These are phyloP conservation scores for Diaporthe citriasiana DNA, from an alignment of 2,329 filamentous ascomycete species.

Conservation along the genomic window DNA sequence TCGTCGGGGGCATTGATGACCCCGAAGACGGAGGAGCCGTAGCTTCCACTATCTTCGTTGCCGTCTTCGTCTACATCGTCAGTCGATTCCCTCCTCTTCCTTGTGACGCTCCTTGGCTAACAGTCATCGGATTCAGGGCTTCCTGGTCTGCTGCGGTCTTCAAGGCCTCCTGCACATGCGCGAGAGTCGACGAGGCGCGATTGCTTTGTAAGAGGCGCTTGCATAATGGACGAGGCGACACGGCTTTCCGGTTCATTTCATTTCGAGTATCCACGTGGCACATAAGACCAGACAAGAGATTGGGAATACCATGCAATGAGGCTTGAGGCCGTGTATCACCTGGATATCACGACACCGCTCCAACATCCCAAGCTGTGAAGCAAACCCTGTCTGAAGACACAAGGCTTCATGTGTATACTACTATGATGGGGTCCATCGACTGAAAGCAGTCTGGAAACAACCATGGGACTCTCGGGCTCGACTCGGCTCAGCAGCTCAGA, in stretches of 20 bases:
- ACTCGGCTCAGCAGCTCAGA: neutral
- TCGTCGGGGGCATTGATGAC: slow-evolving; percentile 81
- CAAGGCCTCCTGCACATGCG: slow-evolving; percentile 90
- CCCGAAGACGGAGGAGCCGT: slow-evolving; percentile 83
- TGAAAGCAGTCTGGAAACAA: neutral
- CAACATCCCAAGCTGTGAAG: neutral
- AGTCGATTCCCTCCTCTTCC: slow-evolving; percentile 54
- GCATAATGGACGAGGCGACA: slow-evolving; percentile 38
- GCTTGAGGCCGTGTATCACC: neutral
- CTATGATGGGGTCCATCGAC: neutral
- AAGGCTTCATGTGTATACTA: slow-evolving; percentile 6
- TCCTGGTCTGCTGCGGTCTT: slow-evolving; percentile 91
- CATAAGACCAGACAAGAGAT: slow-evolving; percentile 5
- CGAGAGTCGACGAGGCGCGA: slow-evolving; percentile 86
- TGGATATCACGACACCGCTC: neutral
- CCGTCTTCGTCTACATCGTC: slow-evolving; percentile 91
- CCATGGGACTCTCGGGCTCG: neutral
- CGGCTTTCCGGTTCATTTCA: slow-evolving; percentile 35
- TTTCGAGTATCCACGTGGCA: slow-evolving; percentile 14
- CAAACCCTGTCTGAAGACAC: neutral
- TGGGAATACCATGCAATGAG: neutral
- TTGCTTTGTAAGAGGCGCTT: slow-evolving; percentile 70
- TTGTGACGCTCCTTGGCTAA: neutral
- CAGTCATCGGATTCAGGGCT: slow-evolving; percentile 68
- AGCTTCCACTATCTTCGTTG: slow-evolving; percentile 86